Percentiles rank a stretch among this genome's conserved stretches.
phyloP scores from a whole-genome alignment of 2,329 filamentous ascomycete genomes.

The Mycogone perniciosa region DNA sequence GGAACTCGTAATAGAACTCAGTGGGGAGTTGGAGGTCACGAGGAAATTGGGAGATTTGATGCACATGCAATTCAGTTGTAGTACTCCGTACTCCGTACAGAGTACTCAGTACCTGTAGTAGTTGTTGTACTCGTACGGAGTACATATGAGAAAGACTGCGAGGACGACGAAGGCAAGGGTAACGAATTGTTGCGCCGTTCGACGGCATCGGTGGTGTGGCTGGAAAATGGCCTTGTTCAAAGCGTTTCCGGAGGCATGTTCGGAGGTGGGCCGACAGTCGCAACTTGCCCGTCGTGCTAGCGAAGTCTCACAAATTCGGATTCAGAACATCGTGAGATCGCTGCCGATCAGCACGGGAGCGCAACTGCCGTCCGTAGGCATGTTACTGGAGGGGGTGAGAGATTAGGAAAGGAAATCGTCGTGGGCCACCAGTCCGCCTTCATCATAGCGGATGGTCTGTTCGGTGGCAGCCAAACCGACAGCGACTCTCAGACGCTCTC shows the following conservation, averaged over 20 bases:
- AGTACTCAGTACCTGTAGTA: no score
- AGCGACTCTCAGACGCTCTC: no score
- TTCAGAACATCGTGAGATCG: slow-evolving; percentile 9
- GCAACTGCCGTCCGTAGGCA: no score
- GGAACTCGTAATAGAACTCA: not conserved
- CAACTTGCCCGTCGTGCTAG: slow-evolving; percentile 4
- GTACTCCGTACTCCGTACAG: no score
- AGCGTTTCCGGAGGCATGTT: slow-evolving; percentile 1
- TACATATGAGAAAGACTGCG: not conserved
- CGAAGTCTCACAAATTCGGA: slow-evolving; percentile 2
- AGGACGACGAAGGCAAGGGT: not conserved
- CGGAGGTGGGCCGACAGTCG: slow-evolving; percentile 4
- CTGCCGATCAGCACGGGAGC: not conserved
- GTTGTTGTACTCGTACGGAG: no score
- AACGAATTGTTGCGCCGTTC: not conserved
- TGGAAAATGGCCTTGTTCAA: slow-evolving; percentile 5
- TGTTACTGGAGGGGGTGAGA: not conserved
- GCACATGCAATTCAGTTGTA: no score
- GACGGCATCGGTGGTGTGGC: not conserved
- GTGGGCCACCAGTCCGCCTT: no score
- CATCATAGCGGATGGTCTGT: no score
- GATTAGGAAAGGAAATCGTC: no score
- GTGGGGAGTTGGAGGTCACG: not conserved
- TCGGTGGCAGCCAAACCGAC: no score
- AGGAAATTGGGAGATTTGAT: not conserved